phyloP scores from a whole-genome alignment of 2,329 filamentous ascomycete species.

The Pseudogymnoascus verrucosus region DNA sequence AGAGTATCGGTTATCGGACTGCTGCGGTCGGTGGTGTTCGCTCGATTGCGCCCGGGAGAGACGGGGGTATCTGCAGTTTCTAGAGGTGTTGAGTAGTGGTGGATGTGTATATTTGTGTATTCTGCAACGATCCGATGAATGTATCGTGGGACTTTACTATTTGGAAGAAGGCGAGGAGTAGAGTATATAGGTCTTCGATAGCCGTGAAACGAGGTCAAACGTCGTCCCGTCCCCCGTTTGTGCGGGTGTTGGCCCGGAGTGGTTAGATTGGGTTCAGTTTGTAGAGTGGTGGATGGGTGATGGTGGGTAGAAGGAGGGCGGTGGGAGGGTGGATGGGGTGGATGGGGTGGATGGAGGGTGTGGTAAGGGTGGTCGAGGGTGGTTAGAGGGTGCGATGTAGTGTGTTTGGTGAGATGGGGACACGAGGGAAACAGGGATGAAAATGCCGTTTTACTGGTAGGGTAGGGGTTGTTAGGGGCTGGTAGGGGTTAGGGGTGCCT shows the following conservation, averaged over 20 bases:
- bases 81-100: not conserved
- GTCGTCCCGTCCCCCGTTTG: not conserved
- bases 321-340: too few relatives aligned
- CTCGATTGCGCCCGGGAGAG: not conserved
- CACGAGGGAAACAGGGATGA: slow-evolving; percentile 25
- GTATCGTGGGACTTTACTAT: not conserved
- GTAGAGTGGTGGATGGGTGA: too few relatives aligned
- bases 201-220: slow-evolving; percentile 3
- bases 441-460: slow-evolving; percentile 32
- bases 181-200: not conserved
- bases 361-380: too few relatives aligned
- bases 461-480: slow-evolving; percentile 24
- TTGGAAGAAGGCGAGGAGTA: slow-evolving; percentile 1
- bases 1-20: not conserved
- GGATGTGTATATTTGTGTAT: not conserved
- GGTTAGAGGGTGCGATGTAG: too few relatives aligned
- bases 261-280: slow-evolving; percentile 1
- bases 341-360: not conserved
- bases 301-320: not conserved
- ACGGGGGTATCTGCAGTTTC: not conserved
- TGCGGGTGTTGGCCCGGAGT: not conserved
- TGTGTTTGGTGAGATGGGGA: slow-evolving; percentile 14
- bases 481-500: not conserved
- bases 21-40: not conserved
- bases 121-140: not conserved